Percentiles rank a stretch among this genome's conserved stretches.
phyloP scores from a whole-genome alignment of 1,284 basidiomycete species.

The Wolfiporia cocos region DNA sequence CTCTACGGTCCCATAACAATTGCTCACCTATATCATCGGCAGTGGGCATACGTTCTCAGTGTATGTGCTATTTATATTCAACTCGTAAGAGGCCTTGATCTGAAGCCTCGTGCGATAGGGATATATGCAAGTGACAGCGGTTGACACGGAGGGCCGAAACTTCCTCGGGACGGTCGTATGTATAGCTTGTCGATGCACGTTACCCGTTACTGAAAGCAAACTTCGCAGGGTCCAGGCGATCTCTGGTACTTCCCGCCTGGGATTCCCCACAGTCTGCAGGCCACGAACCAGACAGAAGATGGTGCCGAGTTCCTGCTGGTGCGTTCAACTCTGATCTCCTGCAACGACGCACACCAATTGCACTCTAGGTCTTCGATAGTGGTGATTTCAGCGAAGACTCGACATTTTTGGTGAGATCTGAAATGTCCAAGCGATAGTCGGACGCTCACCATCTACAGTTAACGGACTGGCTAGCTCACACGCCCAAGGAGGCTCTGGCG shows the following conservation, averaged over 20 bases:
- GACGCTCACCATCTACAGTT: constrained; percentile 28
- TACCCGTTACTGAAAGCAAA: neutral
- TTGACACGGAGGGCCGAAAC: constrained; percentile 57
- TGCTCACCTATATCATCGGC: constrained; percentile 6
- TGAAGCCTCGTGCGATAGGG: constrained; percentile 33
- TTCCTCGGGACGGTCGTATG: constrained; percentile 45
- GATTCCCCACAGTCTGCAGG: constrained; percentile 52
- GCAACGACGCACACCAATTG: neutral
- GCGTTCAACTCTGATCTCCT: constrained; percentile 12
- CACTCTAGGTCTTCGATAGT: constrained; percentile 50
- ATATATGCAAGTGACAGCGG: constrained; percentile 52
- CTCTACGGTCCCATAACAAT: neutral
- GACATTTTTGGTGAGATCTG: constrained; percentile 49
- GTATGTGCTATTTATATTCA: constrained; percentile 25
- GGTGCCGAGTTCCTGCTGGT: constrained; percentile 71
- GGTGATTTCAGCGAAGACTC: constrained; percentile 63
- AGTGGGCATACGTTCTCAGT: constrained; percentile 66
- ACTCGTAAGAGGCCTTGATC: neutral
- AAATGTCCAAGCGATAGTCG: neutral
- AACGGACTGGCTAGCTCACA: constrained; percentile 63
- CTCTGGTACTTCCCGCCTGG: constrained; percentile 69
- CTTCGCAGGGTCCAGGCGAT: constrained; percentile 28
- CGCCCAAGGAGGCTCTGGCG: constrained; percentile 55
- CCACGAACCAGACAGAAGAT: constrained; percentile 43
- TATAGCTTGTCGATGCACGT: neutral